Evolutionary conservation across 495 filamentous ascomycete species (phyloP).

Genomic region (Neurospora sp.): DNA sequence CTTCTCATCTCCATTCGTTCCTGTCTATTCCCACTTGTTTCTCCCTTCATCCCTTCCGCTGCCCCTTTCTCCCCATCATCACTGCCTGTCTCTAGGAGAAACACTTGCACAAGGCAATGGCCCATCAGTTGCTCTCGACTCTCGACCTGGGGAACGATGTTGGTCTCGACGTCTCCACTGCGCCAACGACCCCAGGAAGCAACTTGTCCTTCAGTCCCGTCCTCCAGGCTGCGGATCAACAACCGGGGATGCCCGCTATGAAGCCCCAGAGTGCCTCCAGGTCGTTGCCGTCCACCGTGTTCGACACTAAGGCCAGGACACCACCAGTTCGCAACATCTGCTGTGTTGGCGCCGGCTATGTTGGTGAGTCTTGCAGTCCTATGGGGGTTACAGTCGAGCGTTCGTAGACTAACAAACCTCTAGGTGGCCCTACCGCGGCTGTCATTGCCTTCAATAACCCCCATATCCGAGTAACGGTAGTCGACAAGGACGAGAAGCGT

Average conservation of each 20-base stretch:
- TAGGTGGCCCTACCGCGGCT: slow-evolving; percentile 65
- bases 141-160: slow-evolving; percentile 13
- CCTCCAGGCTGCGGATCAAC: slow-evolving; percentile 20
- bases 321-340: slow-evolving; percentile 37
- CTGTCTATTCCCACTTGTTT: too few species aligned
- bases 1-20: background rate
- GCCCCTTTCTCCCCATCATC: background rate
- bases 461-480: slow-evolving; percentile 57
- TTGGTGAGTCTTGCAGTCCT: slow-evolving; percentile 11
- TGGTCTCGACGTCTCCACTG: slow-evolving; percentile 29
- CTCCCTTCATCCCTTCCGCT: background rate
- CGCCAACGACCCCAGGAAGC: slow-evolving; percentile 44
- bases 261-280: slow-evolving; percentile 7
- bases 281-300: slow-evolving; percentile 9
- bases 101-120: background rate
- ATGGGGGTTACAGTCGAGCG: background rate
- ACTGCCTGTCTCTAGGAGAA: background rate
- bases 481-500: slow-evolving; percentile 52
- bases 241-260: slow-evolving; percentile 9
- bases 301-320: slow-evolving; percentile 7
- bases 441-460: slow-evolving; percentile 63
- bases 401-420: background rate
- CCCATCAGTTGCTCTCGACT: slow-evolving; percentile 2
- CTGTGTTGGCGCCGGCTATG: slow-evolving; percentile 22
- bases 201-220: slow-evolving; percentile 36